phyloP scores from a whole-genome alignment of 1,284 basidiomycete species.

The Puccinia novopanici region DNA sequence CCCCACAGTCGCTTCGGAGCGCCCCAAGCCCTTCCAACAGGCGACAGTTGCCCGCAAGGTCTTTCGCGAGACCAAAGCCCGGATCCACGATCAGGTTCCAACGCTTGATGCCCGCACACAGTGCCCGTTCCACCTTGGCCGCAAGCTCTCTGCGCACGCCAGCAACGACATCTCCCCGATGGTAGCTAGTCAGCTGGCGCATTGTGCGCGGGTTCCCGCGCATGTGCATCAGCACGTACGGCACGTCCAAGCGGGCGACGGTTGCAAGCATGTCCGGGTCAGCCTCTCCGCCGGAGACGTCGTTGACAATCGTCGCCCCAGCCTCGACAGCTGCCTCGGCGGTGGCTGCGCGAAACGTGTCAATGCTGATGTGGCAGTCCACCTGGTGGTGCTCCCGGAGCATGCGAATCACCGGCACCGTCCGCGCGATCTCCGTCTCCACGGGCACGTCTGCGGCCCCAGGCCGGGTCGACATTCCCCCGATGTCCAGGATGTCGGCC shows the following conservation, averaged over 20 bases:
- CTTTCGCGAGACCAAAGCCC: slow-evolving; percentile 93
- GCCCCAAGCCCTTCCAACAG: slow-evolving; percentile 59
- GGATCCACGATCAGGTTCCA: slow-evolving; percentile 93
- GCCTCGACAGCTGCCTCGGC: slow-evolving; percentile 75
- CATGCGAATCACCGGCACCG: slow-evolving; percentile 66
- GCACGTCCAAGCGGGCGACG: slow-evolving; percentile 67
- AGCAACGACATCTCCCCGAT: slow-evolving; percentile 64
- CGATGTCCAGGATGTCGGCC: slow-evolving; percentile 83
- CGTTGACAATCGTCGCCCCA: slow-evolving; percentile 92
- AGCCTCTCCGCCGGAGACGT: slow-evolving; percentile 69
- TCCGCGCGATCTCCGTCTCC: slow-evolving; percentile 68
- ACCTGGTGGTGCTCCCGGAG: slow-evolving; percentile 53
- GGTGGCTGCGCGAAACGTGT: slow-evolving; percentile 86
- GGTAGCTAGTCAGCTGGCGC: slow-evolving; percentile 62
- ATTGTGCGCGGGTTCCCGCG: slow-evolving; percentile 70
- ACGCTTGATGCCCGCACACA: slow-evolving; percentile 76
- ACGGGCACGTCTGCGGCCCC: slow-evolving; percentile 69
- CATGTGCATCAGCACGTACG: slow-evolving; percentile 90
- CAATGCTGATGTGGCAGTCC: slow-evolving; percentile 73
- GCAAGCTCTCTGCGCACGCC: slow-evolving; percentile 77
- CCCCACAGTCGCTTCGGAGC: neutral
- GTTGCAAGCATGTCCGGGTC: slow-evolving; percentile 68
- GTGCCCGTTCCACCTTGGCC: slow-evolving; percentile 68
- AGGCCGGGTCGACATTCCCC: slow-evolving; percentile 89
- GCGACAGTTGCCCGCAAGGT: slow-evolving; percentile 72